Percentiles rank a stretch among this genome's conserved stretches.
Evolutionary conservation across 2,329 filamentous ascomycete genomes (phyloP).

Genomic region (Fusarium pilosicola): DNA sequence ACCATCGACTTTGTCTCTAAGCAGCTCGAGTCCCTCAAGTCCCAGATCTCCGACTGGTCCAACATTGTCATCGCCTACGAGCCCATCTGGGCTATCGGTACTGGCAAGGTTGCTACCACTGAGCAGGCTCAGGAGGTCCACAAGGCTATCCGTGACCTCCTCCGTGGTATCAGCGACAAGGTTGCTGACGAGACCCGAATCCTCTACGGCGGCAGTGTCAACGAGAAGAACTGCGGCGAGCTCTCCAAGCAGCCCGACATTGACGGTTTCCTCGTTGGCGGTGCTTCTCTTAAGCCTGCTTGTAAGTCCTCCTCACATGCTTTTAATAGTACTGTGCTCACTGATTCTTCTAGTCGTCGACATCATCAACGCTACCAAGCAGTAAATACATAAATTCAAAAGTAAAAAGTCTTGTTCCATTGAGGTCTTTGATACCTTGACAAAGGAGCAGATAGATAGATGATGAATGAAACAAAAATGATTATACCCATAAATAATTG

Average conservation of each 20-base stretch:
- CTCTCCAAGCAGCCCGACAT: conserved; percentile 93
- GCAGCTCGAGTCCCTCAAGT: conserved; percentile 86
- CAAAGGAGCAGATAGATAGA: conserved; percentile 31
- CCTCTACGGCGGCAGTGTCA: conserved; percentile 96
- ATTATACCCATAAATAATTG: conserved; percentile 35
- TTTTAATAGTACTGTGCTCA: neutral
- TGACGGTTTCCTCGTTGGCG: conserved; percentile 97
- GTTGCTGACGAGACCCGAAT: conserved; percentile 89
- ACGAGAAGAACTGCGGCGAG: conserved; percentile 97
- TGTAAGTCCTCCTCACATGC: conserved; percentile 67
- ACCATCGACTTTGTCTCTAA: conserved; percentile 86
- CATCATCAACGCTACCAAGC: conserved; percentile 66
- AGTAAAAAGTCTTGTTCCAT: conserved; percentile 22
- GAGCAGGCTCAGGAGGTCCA: conserved; percentile 95
- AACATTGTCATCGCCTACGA: conserved; percentile 98
- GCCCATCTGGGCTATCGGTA: conserved; percentile 96
- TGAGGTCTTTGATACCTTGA: conserved; percentile 16
- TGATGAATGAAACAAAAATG: conserved; percentile 40
- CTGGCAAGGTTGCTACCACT: conserved; percentile 89
- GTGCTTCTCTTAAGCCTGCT: conserved; percentile 95
- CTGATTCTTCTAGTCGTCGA: conserved; percentile 58
- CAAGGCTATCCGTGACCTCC: conserved; percentile 89
- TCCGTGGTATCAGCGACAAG: conserved; percentile 77
- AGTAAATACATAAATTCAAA: conserved; percentile 50
- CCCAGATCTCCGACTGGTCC: conserved; percentile 83